phyloP scores from a whole-genome alignment of 1,284 basidiomycete species.

The Mycena citricolor region DNA sequence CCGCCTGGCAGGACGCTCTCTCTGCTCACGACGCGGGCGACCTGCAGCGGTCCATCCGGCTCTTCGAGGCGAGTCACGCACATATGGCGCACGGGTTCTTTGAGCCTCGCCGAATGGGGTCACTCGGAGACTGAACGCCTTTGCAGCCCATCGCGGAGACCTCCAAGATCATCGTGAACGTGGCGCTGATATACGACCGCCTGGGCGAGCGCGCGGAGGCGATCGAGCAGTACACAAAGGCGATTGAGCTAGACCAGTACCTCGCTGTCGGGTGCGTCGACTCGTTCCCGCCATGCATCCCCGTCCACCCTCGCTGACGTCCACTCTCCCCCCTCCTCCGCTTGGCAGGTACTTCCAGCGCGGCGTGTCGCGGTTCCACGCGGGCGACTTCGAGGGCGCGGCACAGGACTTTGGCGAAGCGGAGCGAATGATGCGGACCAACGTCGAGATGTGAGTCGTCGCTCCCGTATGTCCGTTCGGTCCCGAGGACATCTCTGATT shows the following conservation, averaged over 20 bases:
- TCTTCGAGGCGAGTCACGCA: slow-evolving; percentile 45
- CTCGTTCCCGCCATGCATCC: too few relatives aligned
- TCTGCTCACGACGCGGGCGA: slow-evolving; percentile 56
- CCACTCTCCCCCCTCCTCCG: background rate
- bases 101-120: background rate
- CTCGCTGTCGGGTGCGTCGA: slow-evolving; percentile 58
- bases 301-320: too few relatives aligned
- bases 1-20: slow-evolving; percentile 59
- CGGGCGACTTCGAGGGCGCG: slow-evolving; percentile 53
- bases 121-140: too few relatives aligned
- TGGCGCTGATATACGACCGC: slow-evolving; percentile 62
- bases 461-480: background rate
- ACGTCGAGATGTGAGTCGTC: slow-evolving; percentile 47
- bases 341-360: slow-evolving; percentile 50
- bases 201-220: slow-evolving; percentile 57
- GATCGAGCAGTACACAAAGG: slow-evolving; percentile 50
- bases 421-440: slow-evolving; percentile 53
- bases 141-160: slow-evolving; percentile 49
- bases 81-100: background rate
- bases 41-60: slow-evolving; percentile 48
- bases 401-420: slow-evolving; percentile 58
- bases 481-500: background rate
- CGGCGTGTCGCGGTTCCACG: slow-evolving; percentile 57
- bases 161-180: slow-evolving; percentile 62
- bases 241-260: slow-evolving; percentile 55